These are phyloP conservation scores for Eucalyptus fibrosa DNA, from an alignment of 345 rosid species.

Conservation along the genomic window DNA sequence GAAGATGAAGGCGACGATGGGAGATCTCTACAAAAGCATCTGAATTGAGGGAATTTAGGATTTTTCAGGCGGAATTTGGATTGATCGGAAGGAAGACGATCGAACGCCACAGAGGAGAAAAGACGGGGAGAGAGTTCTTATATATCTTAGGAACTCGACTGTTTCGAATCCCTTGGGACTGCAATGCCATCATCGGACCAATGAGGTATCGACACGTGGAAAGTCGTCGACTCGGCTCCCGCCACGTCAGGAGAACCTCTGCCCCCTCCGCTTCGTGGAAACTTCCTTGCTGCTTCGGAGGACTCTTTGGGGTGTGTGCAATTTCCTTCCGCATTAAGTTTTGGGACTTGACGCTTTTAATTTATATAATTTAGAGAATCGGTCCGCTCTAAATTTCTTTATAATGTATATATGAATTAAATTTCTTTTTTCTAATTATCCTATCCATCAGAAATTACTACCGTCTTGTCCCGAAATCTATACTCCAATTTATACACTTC, in stretches of 20 bases:
- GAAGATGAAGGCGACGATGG: background rate
- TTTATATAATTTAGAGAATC: background rate
- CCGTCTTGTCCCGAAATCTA: background rate
- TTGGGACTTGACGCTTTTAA: no score
- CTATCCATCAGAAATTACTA: background rate
- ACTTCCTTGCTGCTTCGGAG: background rate
- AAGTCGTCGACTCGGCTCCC: background rate
- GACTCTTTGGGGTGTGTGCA: background rate
- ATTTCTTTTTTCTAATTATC: background rate
- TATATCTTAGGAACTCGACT: no score
- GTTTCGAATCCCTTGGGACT: no score
- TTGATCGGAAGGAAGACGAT: background rate
- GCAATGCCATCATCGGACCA: slow-evolving; percentile 17
- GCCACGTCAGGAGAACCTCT: background rate
- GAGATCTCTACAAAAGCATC: background rate
- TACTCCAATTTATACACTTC: accelerated
- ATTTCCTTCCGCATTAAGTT: background rate
- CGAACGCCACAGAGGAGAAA: no score
- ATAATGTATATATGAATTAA: no score
- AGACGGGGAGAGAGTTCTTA: background rate
- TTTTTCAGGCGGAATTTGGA: background rate
- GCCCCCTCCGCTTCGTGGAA: background rate
- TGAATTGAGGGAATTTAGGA: background rate
- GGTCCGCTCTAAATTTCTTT: accelerated
- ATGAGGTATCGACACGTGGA: background rate